Evolutionary conservation across 257 asterid species (phyloP), one percentile per base, ranked within the genome.

Genomic region (Cruciata laevipes): DNA sequence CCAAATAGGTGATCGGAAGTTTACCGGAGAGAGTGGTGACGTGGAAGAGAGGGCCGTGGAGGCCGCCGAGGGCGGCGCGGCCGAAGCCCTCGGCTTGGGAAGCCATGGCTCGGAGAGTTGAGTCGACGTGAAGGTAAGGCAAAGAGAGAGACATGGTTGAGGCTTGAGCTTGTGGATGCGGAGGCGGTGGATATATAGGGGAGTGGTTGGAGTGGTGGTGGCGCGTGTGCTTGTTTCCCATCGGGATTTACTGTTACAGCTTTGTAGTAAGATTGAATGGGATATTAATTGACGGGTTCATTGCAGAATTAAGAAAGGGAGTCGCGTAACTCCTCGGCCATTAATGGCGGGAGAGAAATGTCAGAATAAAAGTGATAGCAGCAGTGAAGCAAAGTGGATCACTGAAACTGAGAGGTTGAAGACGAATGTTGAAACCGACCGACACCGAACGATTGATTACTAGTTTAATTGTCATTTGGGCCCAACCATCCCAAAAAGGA

Each of bases 41-140:
- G 63, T 44, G 71, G 63, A 72, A 74, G 61, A 81, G 63, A 66
- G 79, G 67, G 52, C 88, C 88, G 69, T 76, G 70, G 37, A 73
- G 73, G 20, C 88, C 88, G 57, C 88, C 88, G 35, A 81, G 25
- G 56, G 88, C 73, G 7, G 59, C 67, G 44, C 78, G 78, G 24
- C 88, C 88, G 37, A 76, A 83, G 16, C 88, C 88, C 56, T 83
- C 83, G 40, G 88, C 86, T 69, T 78, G 74, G 33, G 76, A 74
- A 60, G 86, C 78, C 8, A 83, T 73, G 65, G 75, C 76, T 24
- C 86, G 37, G 71, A 83, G 63, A 51, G n/a, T 65, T 20, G 83
- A 66, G 35, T 83, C 83, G 11, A 80, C 80, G 13, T 74, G 66
- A 35, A 21, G 25, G 67, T 83, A 83, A 27, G 85, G 87, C 61